Conservation (phyloP, 2,329 filamentous ascomycete species). For the Penicillium sp. region DNA sequence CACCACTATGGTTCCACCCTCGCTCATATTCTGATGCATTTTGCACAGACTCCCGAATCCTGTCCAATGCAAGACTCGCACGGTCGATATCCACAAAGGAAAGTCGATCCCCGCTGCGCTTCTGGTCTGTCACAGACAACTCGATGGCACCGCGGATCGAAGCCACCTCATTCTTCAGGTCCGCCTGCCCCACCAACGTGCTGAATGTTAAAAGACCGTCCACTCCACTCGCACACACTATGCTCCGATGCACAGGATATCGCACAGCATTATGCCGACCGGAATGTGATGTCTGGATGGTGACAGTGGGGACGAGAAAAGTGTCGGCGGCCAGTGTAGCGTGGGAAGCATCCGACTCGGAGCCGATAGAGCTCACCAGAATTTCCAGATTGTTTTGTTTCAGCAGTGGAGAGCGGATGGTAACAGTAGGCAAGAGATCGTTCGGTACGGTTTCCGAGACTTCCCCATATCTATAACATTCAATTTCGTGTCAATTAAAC, state of each 20-base stretch:
- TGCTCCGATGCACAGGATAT: slow-evolving; percentile 76
- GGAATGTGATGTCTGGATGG: slow-evolving; percentile 60
- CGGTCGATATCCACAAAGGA: slow-evolving; percentile 58
- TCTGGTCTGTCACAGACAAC: slow-evolving; percentile 44
- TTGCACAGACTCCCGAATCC: slow-evolving; percentile 62
- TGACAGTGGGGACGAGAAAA: slow-evolving; percentile 68
- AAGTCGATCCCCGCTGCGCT: slow-evolving; percentile 27
- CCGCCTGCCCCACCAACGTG: slow-evolving; percentile 28
- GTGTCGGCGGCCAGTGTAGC: slow-evolving; percentile 51
- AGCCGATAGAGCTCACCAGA: slow-evolving; percentile 50
- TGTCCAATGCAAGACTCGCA: slow-evolving; percentile 57
- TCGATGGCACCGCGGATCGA: slow-evolving; percentile 36
- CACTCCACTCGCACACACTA: slow-evolving; percentile 69
- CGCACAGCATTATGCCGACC: slow-evolving; percentile 62
- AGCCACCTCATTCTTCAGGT: slow-evolving; percentile 27
- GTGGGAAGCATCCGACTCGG: slow-evolving; percentile 47
- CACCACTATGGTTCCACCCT: slow-evolving; percentile 66
- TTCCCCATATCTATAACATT: slow-evolving; percentile 51
- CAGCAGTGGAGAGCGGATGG: slow-evolving; percentile 52
- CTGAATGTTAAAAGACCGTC: slow-evolving; percentile 51
- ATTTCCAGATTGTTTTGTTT: slow-evolving; percentile 55
- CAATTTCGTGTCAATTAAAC: too few species aligned
- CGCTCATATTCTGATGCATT: slow-evolving; percentile 68
- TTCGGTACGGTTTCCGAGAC: slow-evolving; percentile 44
- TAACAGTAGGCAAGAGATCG: slow-evolving; percentile 51